These are phyloP conservation scores for Glonium stellatum DNA, from an alignment of 495 filamentous ascomycete genomes.

Conservation along the genomic window DNA sequence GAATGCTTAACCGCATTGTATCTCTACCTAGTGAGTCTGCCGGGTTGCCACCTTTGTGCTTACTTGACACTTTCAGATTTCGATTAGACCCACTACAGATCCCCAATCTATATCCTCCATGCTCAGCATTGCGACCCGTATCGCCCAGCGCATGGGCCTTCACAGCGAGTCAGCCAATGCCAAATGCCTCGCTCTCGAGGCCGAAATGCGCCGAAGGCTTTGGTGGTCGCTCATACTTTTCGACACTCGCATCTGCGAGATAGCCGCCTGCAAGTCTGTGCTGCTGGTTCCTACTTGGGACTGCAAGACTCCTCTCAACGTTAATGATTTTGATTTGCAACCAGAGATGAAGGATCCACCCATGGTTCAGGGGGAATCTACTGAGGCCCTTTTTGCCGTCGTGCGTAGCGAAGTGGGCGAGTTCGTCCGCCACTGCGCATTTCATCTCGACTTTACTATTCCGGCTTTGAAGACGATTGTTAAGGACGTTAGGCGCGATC, in stretches of 20 bases:
- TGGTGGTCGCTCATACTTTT: conserved; percentile 54
- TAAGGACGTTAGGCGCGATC: conserved; percentile 21
- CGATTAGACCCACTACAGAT: conserved; percentile 39
- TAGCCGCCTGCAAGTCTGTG: conserved; percentile 36
- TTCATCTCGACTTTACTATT: conserved; percentile 47
- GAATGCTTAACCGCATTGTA: conserved; percentile 55
- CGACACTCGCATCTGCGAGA: conserved; percentile 46
- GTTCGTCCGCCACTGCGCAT: conserved; percentile 40
- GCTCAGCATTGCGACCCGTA: conserved; percentile 47
- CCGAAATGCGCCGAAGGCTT: conserved; percentile 52
- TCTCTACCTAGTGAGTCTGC: conserved; percentile 50
- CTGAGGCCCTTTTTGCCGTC: conserved; percentile 48
- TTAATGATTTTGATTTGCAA: conserved; percentile 50
- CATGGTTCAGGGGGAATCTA: conserved; percentile 31
- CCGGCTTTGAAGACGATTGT: conserved; percentile 42
- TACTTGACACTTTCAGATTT: conserved; percentile 42
- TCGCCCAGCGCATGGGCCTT: conserved; percentile 49
- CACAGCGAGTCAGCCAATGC: conserved; percentile 40
- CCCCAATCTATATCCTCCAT: conserved; percentile 50
- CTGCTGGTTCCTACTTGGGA: conserved; percentile 49
- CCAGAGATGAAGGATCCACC: conserved; percentile 45
- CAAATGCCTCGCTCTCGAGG: conserved; percentile 41
- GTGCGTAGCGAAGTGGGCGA: conserved; percentile 46
- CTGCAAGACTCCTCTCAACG: conserved; percentile 47
- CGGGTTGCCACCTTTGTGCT: conserved; percentile 7